Conservation (phyloP, 257 asterid species). For the Rehmannia glutinosa region DNA sequence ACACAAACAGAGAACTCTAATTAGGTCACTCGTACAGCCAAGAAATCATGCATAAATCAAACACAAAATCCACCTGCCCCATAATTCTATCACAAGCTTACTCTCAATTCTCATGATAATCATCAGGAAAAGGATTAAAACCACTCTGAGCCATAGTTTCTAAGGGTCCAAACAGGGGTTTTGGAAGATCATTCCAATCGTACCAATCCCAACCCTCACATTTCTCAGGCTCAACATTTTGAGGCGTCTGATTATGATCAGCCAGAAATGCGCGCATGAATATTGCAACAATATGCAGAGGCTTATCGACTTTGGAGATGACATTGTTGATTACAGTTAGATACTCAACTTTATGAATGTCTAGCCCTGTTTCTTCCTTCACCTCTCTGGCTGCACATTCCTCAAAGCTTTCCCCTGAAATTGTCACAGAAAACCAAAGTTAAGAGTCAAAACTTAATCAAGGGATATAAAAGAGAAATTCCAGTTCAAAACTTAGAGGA, state of each 20-base stretch:
- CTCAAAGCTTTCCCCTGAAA: constrained; percentile 55
- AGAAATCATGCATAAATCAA: neutral
- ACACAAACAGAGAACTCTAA: too few relatives aligned
- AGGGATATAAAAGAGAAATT: too few relatives aligned
- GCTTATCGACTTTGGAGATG: constrained; percentile 6
- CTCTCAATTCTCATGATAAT: neutral
- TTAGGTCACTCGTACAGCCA: neutral
- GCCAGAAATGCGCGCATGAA: constrained; percentile 38
- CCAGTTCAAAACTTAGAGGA: too few relatives aligned
- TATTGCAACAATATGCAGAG: constrained; percentile 41
- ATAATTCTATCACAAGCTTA: neutral
- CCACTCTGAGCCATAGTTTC: constrained; percentile 26
- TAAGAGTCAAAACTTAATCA: too few relatives aligned
- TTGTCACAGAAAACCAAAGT: neutral
- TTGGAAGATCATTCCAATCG: constrained; percentile 47
- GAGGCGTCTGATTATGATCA: constrained; percentile 30
- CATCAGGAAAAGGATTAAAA: constrained; percentile 32
- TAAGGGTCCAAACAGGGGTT: constrained; percentile 38
- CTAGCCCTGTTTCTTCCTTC: constrained; percentile 58
- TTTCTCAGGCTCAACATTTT: constrained; percentile 50
- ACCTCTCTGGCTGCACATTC: constrained; percentile 59
- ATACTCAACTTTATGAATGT: constrained; percentile 27
- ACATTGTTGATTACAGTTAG: constrained; percentile 43
- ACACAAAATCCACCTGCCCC: too few relatives aligned
- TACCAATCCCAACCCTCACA: constrained; percentile 73